Conservation (phyloP, 139 green algal genomes). For the Trebouxia sp. region DNA sequence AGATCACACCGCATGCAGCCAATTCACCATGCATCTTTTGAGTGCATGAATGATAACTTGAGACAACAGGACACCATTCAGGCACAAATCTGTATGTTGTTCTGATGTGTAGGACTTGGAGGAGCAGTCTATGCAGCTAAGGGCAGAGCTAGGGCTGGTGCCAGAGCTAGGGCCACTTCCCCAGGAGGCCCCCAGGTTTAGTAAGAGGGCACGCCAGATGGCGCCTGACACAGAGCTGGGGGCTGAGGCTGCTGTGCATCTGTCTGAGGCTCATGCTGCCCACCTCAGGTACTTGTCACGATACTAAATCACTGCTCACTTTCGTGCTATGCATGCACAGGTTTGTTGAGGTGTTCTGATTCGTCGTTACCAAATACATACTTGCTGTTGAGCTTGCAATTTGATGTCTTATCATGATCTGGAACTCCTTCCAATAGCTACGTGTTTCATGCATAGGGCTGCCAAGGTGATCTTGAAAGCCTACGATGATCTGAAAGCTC, state of each 20-base stretch:
- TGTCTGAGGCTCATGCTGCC: conserved; percentile 16
- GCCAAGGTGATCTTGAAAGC: conserved; percentile 25
- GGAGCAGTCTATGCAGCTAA: neutral
- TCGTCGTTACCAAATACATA: no score
- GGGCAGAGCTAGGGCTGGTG: neutral
- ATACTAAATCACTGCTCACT: no score
- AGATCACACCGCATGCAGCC: no score
- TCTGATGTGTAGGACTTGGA: no score
- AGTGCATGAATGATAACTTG: no score
- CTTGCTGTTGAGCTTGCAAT: no score
- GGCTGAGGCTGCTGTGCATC: neutral
- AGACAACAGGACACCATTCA: no score
- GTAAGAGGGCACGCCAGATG: conserved; percentile 21
- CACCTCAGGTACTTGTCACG: conserved; percentile 28
- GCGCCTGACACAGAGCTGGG: conserved; percentile 21
- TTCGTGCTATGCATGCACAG: neutral
- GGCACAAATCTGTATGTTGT: no score
- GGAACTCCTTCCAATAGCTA: no score
- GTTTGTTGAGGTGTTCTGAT: no score
- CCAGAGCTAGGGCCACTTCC: neutral
- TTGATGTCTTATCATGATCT: no score
- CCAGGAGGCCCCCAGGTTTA: conserved; percentile 12
- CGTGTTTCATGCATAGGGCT: neutral
- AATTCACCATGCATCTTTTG: no score
- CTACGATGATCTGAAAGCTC: neutral